These are phyloP conservation scores for Eugenia klotzschiana DNA, from an alignment of 441 rosid species.

Conservation along the genomic window DNA sequence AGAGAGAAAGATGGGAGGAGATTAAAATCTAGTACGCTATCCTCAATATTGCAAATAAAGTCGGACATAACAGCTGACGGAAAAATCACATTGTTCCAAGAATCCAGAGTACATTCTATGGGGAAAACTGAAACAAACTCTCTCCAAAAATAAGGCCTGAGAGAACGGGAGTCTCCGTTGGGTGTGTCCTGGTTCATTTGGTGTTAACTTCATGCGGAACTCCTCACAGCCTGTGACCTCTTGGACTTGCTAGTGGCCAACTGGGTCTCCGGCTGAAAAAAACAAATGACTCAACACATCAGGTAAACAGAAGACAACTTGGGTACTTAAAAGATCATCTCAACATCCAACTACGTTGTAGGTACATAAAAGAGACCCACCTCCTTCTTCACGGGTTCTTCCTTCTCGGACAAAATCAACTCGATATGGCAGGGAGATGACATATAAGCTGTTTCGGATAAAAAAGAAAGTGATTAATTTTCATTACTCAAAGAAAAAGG, in stretches of 20 bases:
- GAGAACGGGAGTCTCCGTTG: not conserved
- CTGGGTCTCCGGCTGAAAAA: not conserved
- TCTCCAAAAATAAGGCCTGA: not conserved
- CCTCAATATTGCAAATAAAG: not conserved
- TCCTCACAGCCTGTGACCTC: not conserved
- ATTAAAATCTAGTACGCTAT: not conserved
- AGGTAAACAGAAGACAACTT: not conserved
- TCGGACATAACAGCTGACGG: not conserved
- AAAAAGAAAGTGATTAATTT: not conserved
- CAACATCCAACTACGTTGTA: not conserved
- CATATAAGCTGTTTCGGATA: conserved; percentile 1
- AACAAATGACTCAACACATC: not conserved
- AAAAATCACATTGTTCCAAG: not conserved
- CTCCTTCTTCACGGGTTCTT: conserved; percentile 91
- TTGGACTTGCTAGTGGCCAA: not conserved
- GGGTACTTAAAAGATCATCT: not conserved
- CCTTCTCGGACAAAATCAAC: conserved; percentile 76
- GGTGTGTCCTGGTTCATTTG: not conserved
- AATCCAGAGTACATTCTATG: not conserved
- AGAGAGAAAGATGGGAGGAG: not conserved
- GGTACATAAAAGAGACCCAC: conserved; percentile 14
- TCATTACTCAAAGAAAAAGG: not conserved
- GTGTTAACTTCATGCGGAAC: not conserved
- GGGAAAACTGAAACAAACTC: not conserved
- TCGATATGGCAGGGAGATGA: conserved; percentile 86